These are phyloP conservation scores for Solanum infundibuliforme DNA, from an alignment of 257 asterid genomes.

Conservation along the genomic window DNA sequence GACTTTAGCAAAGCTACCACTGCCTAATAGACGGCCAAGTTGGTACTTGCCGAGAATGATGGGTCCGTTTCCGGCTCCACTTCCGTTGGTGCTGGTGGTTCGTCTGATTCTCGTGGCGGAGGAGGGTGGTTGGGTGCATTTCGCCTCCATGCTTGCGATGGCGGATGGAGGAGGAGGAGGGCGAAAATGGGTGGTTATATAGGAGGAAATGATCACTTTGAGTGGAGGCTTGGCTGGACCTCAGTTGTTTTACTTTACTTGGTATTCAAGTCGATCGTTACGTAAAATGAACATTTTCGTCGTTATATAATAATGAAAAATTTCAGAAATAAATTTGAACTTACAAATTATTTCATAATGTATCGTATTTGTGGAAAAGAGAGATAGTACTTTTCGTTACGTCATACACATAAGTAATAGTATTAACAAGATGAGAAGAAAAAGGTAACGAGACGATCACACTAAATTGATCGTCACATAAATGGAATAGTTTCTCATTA, in stretches of 20 bases:
- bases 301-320: background rate
- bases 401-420: background rate
- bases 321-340: background rate
- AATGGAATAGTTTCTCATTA: background rate
- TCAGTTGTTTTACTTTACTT: background rate
- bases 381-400: too few relatives aligned
- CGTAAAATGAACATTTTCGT: background rate
- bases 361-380: background rate
- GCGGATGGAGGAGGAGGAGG: background rate
- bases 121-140: slow-evolving; percentile 10
- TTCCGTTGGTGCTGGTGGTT: slow-evolving; percentile 29
- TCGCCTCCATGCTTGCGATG: slow-evolving; percentile 22
- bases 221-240: background rate
- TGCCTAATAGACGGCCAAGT: slow-evolving; percentile 66
- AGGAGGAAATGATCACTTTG: background rate
- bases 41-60: slow-evolving; percentile 61
- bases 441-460: background rate
- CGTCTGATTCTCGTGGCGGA: slow-evolving; percentile 18
- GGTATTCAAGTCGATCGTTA: too few relatives aligned
- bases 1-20: slow-evolving; percentile 93
- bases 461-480: background rate
- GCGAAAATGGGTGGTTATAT: background rate
- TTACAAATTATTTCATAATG: background rate
- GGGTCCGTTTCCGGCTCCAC: slow-evolving; percentile 38
- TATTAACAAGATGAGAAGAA: background rate